A percentile compares a stretch with the other conserved stretches of the same genome.
These are phyloP conservation scores for Penicillium paradoxum DNA, from an alignment of 495 filamentous ascomycete genomes.

Conservation along the genomic window DNA sequence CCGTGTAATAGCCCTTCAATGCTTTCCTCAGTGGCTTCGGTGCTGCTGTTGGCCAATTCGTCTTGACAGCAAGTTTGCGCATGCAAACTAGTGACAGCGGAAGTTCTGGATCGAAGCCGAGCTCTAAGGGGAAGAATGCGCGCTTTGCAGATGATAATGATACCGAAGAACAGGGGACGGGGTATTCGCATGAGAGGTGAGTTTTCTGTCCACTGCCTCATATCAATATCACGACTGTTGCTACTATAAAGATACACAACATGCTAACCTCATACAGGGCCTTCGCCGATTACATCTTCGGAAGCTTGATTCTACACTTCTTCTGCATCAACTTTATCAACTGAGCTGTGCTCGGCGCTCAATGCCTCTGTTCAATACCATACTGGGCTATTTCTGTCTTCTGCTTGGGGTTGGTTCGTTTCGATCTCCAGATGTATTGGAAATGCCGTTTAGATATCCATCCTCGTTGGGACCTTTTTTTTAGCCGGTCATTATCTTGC, in stretches of 20 bases:
- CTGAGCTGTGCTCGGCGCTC: constrained; percentile 37
- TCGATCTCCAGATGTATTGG: constrained; percentile 2
- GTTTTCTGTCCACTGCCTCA: constrained; percentile 10
- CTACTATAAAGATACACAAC: background rate
- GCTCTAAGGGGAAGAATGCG: constrained; percentile 34
- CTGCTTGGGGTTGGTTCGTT: constrained; percentile 11
- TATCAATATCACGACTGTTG: background rate
- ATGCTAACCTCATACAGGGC: constrained; percentile 51
- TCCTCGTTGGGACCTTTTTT: background rate
- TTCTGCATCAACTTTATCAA: constrained; percentile 99
- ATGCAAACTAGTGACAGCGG: constrained; percentile 71
- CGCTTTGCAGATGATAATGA: constrained; percentile 21
- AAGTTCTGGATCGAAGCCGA: constrained; percentile 14
- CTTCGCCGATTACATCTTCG: constrained; percentile 94
- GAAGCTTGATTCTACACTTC: constrained; percentile 92
- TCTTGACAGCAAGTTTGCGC: constrained; percentile 81
- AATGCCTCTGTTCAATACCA: background rate
- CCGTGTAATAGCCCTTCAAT: constrained; percentile 77
- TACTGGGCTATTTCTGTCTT: constrained; percentile 1
- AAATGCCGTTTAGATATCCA: constrained; percentile 1
- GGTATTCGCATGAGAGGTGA: constrained; percentile 47
- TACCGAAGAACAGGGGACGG: constrained; percentile 27
- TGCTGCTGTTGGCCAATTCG: constrained; percentile 95
- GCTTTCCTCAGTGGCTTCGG: constrained; percentile 94
- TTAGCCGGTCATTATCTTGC: background rate